Conservation (phyloP, 805 yeast genomes). For the Grigorovia transvaalensis region DNA sequence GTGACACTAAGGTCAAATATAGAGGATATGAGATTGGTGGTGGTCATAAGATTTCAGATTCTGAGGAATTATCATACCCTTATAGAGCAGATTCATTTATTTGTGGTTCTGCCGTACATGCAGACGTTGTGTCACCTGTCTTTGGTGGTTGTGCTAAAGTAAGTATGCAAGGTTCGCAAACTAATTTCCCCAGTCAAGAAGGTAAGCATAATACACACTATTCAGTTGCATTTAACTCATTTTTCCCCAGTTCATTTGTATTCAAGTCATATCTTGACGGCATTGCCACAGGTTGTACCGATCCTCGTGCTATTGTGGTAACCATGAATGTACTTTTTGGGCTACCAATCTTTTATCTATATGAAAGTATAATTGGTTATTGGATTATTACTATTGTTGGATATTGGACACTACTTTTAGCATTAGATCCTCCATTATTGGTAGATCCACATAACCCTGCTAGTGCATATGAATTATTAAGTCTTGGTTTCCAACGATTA, state of each 20-base stretch:
- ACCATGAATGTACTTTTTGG: slow-evolving; percentile 53
- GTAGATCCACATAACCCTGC: slow-evolving; percentile 45
- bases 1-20: slow-evolving; percentile 56
- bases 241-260: slow-evolving; percentile 64
- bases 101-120: slow-evolving; percentile 84
- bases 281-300: slow-evolving; percentile 46
- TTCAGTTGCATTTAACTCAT: slow-evolving; percentile 49
- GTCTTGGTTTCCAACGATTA: slow-evolving; percentile 62
- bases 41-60: slow-evolving; percentile 30
- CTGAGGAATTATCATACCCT: slow-evolving; percentile 38
- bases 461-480: slow-evolving; percentile 47
- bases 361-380: slow-evolving; percentile 38
- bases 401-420: slow-evolving; percentile 71
- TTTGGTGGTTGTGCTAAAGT: slow-evolving; percentile 72
- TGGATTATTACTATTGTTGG: slow-evolving; percentile 58
- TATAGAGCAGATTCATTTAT: slow-evolving; percentile 84
- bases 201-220: slow-evolving; percentile 45
- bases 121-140: slow-evolving; percentile 63
- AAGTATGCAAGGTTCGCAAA: slow-evolving; percentile 44
- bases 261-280: slow-evolving; percentile 38
- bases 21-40: slow-evolving; percentile 73
- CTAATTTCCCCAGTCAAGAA: slow-evolving; percentile 35
- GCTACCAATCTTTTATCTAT: slow-evolving; percentile 45
- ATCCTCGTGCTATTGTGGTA: slow-evolving; percentile 53
- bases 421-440: slow-evolving; percentile 68